phyloP scores from a whole-genome alignment of 306 rosid genomes.

The Dryas drummondii region DNA sequence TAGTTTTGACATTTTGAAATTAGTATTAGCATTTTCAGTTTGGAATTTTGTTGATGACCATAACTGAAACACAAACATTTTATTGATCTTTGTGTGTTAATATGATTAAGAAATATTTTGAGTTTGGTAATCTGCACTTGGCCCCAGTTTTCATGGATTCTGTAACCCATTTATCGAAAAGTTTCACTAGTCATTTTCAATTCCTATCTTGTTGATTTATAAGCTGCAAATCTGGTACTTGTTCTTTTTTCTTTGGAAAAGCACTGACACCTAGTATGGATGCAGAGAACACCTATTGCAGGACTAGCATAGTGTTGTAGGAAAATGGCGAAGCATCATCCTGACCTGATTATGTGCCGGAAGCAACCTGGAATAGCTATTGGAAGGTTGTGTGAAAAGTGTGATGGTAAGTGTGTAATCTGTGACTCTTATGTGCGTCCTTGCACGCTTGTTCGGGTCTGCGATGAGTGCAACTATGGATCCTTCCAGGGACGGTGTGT shows the following conservation, averaged over 20 bases:
- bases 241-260: neutral
- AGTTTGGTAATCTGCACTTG: neutral
- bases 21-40: neutral
- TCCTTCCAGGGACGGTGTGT: constrained; percentile 87
- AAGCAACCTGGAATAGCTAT: constrained; percentile 94
- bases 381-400: constrained; percentile 81
- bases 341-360: constrained; percentile 91
- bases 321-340: constrained; percentile 88
- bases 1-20: neutral
- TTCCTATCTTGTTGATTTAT: neutral
- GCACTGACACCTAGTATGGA: neutral
- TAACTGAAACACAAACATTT: neutral
- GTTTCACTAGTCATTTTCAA: neutral
- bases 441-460: constrained; percentile 84
- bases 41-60: neutral
- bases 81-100: neutral
- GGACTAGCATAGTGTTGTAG: constrained; percentile 5
- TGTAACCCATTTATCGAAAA: neutral
- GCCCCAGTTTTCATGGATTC: neutral
- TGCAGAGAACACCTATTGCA: neutral
- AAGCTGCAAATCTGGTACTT: neutral
- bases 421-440: constrained; percentile 91
- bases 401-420: constrained; percentile 88
- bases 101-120: neutral
- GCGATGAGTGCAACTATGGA: constrained; percentile 85